Conservation (phyloP, 306 rosid species). For the Casuarina cunninghamiana region DNA sequence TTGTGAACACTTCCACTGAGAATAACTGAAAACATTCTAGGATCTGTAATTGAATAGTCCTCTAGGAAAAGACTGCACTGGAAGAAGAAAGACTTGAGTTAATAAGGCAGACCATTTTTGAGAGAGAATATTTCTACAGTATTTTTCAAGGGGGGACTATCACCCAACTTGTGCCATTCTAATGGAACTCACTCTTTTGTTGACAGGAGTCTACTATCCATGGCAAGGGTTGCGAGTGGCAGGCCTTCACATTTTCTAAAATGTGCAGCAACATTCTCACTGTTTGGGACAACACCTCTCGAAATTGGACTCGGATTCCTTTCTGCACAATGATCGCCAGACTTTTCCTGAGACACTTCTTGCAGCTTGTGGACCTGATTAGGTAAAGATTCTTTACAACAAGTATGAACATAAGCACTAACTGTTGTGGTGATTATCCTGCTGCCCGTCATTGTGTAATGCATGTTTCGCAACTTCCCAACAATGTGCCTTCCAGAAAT, state of each 20-base stretch:
- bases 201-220: no score
- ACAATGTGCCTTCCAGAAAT: neutral
- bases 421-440: neutral
- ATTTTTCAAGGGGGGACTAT: no score
- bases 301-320: neutral
- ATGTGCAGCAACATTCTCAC: neutral
- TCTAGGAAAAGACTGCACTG: no score
- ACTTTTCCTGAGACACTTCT: slow-evolving; percentile 1
- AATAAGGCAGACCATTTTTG: no score
- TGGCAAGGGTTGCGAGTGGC: no score
- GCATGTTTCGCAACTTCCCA: slow-evolving; percentile 4
- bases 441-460: slow-evolving; percentile 1
- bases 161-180: no score
- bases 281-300: neutral
- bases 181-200: no score
- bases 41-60: no score
- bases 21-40: neutral
- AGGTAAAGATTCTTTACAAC: no score
- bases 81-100: no score
- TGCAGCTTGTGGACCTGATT: neutral
- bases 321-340: neutral
- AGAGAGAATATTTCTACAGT: no score
- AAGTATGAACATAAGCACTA: neutral
- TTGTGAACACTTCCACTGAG: slow-evolving; percentile 14
- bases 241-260: no score